Base-by-base conservation (phyloP, 768 basidiomycete genomes). In the Termitomyces eurrhizus region DNA sequence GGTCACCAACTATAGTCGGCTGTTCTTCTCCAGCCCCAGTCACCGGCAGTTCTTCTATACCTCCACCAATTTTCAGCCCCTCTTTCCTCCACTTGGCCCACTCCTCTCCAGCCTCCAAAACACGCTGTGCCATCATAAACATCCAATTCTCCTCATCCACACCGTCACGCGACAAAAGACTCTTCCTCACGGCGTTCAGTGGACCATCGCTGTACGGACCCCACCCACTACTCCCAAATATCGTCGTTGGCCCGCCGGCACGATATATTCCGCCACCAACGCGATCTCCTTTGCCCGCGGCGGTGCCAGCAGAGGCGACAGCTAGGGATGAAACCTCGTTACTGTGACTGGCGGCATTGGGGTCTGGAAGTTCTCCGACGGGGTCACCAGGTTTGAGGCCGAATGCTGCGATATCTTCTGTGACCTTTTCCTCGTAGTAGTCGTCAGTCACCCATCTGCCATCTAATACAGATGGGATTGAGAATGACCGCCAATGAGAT, bases 401-500 rank as follows among this genome's bases (percentile, higher is more conserved):
- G 37, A 87, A 85, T n/a, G 84, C 84, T 3, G 86, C 82, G 67
- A 92, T 90, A 49, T 93, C 90, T 61, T 82, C 85, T 1, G 87
- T 80, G 0, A 84, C 83, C 59, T 90, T 90, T 44, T 89, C 90
- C 73, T 99, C 97, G 74, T 93, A 93, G 72, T 99, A 99, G 75
- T 98, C 97, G 69, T 98, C 97, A 7, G 84, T 83, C 1, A 98
- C 88, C 90, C 95, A 96, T 69, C 84, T 80, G 0, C 96, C 97
- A 58, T 94, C 95, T 97, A 7, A 46, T 11, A 37, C 9, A 37
- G 49, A n/a, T 24, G n/a, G 33, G 9, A 9, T 32, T 16, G 39
- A 53, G 35, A 12, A 32, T 35, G 8, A 51, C 24, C 36, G 42
- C 12, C 16, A 56, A 29, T 9, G 29, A 1, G 12, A 32, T 57